Base-by-base conservation (phyloP, 306 rosid species). In the Notholithocarpus densiflorus region DNA sequence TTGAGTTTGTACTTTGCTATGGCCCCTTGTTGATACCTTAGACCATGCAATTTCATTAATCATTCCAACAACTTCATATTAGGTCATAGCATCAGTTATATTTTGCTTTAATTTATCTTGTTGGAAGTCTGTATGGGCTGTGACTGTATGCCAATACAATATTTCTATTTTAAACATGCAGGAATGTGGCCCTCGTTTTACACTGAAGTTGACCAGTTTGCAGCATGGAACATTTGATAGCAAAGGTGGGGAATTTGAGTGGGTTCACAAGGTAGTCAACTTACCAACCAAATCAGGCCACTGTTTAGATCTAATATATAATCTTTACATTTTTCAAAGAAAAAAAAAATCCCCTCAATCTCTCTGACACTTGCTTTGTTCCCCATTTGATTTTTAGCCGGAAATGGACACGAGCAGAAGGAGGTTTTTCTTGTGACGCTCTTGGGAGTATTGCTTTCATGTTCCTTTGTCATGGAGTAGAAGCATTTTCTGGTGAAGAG, bases 391-490 rank as follows among this genome's bases (percentile, higher is more conserved):
- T 55, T 70, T 54, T 70, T 68, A 95, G 99, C 87, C 96, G 75
- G 98, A 95, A 85, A 95, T 95, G 98, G 99, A 95, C 86, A 95
- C 98, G 2, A 93, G 99, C 87, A 86, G 99, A 24, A 90, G 99
- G 86, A 93, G 99, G 82, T 95, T 95, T 82, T 95, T 95, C 90
- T 86, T 95, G 68, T 95, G 83, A 88, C 34, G 76, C 79, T 70
- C 73, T 21, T 61, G 56, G 84, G 79, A 78, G 61, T 37, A 19
- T 70, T 66, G 79, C 85, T 73, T 73, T 75, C 74, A 53, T 69
- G 48, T 14, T 19, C 51, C 37, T 80, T 78, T 68, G 10, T 34
- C 23, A 12, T 56, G 86, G 75, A 78, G 53, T 43, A 17, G 73
- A 55, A 26, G 71, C 37, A 76, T 82, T 56, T 18, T 75, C 53